A percentile compares a stretch with the other conserved stretches of the same genome.
These are phyloP conservation scores for Nemania sp. DNA, from an alignment of 2,329 filamentous ascomycete species.

Conservation along the genomic window DNA sequence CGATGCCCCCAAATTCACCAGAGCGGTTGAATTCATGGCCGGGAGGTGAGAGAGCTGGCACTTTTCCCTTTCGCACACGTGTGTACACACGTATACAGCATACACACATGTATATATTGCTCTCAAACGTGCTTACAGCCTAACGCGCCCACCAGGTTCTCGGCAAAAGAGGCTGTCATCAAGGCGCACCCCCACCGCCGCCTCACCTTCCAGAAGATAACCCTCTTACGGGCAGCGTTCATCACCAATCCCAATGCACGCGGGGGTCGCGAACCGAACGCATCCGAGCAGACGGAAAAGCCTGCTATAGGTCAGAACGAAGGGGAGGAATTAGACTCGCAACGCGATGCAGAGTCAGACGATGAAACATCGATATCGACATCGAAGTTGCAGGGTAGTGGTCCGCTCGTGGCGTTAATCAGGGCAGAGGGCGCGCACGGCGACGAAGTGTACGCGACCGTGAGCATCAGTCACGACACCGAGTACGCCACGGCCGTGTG, in stretches of 20 bases:
- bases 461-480: constrained; percentile 90
- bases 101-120: not conserved
- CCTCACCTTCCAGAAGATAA: constrained; percentile 72
- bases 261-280: not conserved
- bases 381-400: too few species aligned
- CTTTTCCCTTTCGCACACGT: not conserved
- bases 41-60: constrained; percentile 53
- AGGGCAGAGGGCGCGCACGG: constrained; percentile 57
- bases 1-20: constrained; percentile 49
- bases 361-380: not conserved
- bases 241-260: not conserved
- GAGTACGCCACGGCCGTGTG: constrained; percentile 82
- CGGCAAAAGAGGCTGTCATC: constrained; percentile 80
- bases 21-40: constrained; percentile 57
- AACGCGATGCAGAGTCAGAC: too few species aligned
- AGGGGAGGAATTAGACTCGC: not conserved
- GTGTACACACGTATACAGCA: not conserved
- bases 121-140: not conserved
- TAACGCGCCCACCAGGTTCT: constrained; percentile 61
- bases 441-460: constrained; percentile 58
- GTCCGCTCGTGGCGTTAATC: constrained; percentile 58
- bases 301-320: not conserved
- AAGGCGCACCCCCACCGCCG: constrained; percentile 74
- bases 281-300: not conserved
- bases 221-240: constrained; percentile 35